phyloP scores from a whole-genome alignment of 805 yeast genomes.

The Ogataea saltuana region DNA sequence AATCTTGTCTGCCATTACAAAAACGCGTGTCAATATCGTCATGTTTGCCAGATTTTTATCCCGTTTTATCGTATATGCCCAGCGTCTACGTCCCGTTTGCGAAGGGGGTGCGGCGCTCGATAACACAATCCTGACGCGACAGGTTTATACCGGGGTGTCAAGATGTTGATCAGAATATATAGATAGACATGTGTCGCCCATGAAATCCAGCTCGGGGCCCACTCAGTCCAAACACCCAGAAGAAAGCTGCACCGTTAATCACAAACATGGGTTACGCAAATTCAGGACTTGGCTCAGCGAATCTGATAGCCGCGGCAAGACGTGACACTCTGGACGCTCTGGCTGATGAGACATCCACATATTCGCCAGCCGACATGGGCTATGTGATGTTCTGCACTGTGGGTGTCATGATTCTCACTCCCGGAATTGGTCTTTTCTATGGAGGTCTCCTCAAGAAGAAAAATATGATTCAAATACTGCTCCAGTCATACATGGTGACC shows the following conservation, averaged over 20 bases:
- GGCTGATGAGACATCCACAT: constrained; percentile 40
- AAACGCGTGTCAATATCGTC: no score
- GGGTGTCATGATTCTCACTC: constrained; percentile 49
- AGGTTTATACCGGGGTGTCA: background rate
- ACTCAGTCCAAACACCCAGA: background rate
- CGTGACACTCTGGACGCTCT: constrained; percentile 30
- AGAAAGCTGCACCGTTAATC: background rate
- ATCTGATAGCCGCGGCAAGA: constrained; percentile 22
- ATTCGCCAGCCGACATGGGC: constrained; percentile 46
- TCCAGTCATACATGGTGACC: constrained; percentile 47
- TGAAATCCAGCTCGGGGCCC: background rate
- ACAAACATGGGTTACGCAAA: constrained; percentile 35
- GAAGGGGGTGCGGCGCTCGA: background rate
- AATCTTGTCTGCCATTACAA: no score
- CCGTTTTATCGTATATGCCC: no score
- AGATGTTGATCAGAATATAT: background rate
- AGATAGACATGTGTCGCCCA: no score
- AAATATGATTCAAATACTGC: constrained; percentile 44
- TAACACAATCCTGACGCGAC: background rate
- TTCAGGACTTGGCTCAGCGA: constrained; percentile 35
- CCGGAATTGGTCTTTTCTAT: constrained; percentile 46
- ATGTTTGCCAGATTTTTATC: background rate
- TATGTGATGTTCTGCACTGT: constrained; percentile 49
- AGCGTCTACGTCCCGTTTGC: background rate
- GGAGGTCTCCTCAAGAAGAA: constrained; percentile 45